Evolutionary conservation across 257 asterid genomes (phyloP).

Genomic region (Solanum medicagineum): DNA sequence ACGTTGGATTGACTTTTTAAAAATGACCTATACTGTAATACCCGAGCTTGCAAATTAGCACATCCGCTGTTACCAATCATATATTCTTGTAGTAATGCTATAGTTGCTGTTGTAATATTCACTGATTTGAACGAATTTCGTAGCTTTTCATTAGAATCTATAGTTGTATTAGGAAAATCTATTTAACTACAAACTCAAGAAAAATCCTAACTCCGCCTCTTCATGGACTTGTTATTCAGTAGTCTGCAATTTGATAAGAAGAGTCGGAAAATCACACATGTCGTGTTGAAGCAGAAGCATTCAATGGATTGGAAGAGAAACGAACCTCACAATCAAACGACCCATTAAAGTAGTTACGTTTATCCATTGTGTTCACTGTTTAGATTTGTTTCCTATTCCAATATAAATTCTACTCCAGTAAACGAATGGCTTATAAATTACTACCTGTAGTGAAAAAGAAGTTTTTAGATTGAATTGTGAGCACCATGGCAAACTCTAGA

Average conservation of each 20-base stretch:
- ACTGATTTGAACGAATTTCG: neutral
- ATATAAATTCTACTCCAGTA: too few relatives aligned
- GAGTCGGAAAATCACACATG: neutral
- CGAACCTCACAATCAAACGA: too few relatives aligned
- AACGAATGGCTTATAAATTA: neutral
- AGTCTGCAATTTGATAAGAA: neutral
- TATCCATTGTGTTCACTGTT: too few relatives aligned
- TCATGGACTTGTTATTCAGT: neutral
- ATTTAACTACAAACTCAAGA: too few relatives aligned
- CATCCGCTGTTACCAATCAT: neutral
- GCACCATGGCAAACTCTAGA: neutral
- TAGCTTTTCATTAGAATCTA: neutral
- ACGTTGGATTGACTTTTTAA: neutral
- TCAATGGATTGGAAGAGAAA: neutral
- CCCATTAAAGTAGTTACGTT: too few relatives aligned
- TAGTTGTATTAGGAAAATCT: too few relatives aligned
- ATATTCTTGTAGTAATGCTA: too few relatives aligned
- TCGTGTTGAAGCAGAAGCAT: too few relatives aligned
- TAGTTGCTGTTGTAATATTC: too few relatives aligned
- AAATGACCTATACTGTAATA: neutral
- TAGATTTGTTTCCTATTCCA: neutral
- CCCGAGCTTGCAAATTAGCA: neutral
- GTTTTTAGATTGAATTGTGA: neutral
- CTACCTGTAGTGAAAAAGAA: too few relatives aligned
- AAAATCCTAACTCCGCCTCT: neutral